Base-by-base conservation (phyloP, 139 green algal genomes). In the Chlorella ohadii region DNA sequence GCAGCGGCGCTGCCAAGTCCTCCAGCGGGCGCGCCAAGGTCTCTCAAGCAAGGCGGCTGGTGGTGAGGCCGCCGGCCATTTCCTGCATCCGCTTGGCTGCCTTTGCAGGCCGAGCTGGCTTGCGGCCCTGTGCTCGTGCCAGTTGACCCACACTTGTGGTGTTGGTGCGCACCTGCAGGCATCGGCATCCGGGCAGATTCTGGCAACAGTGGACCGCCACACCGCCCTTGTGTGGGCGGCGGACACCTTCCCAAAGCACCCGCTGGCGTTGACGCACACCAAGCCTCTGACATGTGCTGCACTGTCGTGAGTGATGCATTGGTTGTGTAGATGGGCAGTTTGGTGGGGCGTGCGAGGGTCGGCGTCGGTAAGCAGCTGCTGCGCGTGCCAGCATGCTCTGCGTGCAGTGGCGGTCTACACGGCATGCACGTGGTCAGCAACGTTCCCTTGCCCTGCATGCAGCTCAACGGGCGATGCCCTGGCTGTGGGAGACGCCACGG, bases 261-360 rank as follows among this genome's bases (percentile, higher is more conserved):
- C 70, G 6, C 41, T 77, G 70, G 70, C 56, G 27, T 36, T 77
- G 25, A 77, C 70, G 25, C 70, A 77, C 70, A 77, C 70, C 70
- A 77, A 77, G 70, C 15, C 44, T 15, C 70, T 77, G 17, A 77
- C 70, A 5, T 77, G 70, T 33, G 70, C 70, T 15, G 70, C 70
- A 12, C 70, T 77, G 13, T 61, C 70, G 70, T 77, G 11, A 77
- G 70, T 38, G 12, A 12, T 33, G 39, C 51, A 59, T 36, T 28
- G 2, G 1, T 31, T 1, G 33, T 33, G n/a, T n/a, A n/a, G n/a
- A n/a, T n/a, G n/a, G n/a, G n/a, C n/a, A n/a, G n/a, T n/a, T 5
- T 33, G 28, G 20, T n/a, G 27, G 59, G 59, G 7, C 20, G 31
- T 3, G 27, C 33, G 23, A 2, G 7, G 59, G 23, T 67, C 22